Evolutionary conservation across 108 stramenopile genomes (phyloP).

Genomic region (Licmophora abbreviata): DNA sequence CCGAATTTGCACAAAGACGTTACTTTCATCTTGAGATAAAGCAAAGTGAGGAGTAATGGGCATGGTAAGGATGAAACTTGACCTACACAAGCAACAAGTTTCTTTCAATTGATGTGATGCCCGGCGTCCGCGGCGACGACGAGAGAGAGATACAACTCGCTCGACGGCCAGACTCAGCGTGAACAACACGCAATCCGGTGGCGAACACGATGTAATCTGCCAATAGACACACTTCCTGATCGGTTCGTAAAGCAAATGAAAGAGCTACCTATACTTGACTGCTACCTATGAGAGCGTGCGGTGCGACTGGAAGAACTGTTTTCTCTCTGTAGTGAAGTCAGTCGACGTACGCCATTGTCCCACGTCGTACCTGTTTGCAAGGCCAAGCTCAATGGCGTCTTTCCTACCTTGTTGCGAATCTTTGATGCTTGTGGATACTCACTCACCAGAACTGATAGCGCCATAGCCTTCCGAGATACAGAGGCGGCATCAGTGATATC

Average conservation of each 20-base stretch:
- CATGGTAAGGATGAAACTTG: too few species aligned
- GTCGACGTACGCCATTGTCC: conserved; percentile 10
- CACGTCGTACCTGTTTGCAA: conserved; percentile 16
- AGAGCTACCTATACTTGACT: too few species aligned
- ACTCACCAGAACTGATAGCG: conserved; percentile 7
- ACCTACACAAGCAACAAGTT: too few species aligned
- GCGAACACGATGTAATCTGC: too few species aligned
- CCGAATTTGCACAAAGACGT: conserved; percentile 42
- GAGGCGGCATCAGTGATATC: conserved; percentile 3
- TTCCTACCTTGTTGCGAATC: conserved; percentile 8
- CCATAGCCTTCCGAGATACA: conserved; percentile 13
- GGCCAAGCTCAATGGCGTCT: conserved; percentile 16
- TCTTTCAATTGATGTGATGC: too few species aligned
- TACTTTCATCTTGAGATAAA: conserved; percentile 41
- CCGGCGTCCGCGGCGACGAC: too few species aligned
- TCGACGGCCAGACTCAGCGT: too few species aligned
- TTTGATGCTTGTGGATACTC: conserved; percentile 10
- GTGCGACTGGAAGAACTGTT: neutral
- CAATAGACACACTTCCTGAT: too few species aligned
- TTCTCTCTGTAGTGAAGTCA: conserved; percentile 3
- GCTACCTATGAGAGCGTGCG: too few species aligned
- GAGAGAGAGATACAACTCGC: too few species aligned
- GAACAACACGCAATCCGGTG: too few species aligned
- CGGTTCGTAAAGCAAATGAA: too few species aligned
- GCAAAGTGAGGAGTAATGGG: conserved; percentile 70